Conservation (phyloP, 371 early-diverging fungal genomes). For the Actinomortierella ambigua region DNA sequence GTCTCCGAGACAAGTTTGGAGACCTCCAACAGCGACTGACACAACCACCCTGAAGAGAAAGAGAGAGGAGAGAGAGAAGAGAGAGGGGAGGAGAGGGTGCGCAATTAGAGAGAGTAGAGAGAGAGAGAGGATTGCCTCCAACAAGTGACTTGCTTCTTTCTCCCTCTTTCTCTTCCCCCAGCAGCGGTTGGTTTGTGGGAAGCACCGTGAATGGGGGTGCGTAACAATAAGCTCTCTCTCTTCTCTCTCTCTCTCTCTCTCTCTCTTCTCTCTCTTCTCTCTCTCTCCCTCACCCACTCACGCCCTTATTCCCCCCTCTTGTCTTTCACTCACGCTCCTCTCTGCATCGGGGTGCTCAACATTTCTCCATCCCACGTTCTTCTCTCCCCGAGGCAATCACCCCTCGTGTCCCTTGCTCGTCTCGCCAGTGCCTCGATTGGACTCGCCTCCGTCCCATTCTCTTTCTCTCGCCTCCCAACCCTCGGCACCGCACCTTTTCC, state of each 20-base stretch:
- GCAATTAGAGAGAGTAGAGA: too few relatives aligned
- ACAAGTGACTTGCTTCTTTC: too few relatives aligned
- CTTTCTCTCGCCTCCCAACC: neutral
- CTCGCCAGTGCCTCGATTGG: neutral
- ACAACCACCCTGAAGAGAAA: too few relatives aligned
- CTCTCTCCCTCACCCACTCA: neutral
- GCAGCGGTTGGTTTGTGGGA: too few relatives aligned
- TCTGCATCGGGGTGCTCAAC: too few relatives aligned
- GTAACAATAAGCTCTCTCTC: conserved; percentile 2
- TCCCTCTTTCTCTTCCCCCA: too few relatives aligned
- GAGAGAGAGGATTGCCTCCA: too few relatives aligned
- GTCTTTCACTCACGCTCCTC: neutral
- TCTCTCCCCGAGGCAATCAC: neutral
- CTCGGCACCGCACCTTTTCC: neutral
- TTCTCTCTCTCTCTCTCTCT: neutral
- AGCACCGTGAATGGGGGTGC: too few relatives aligned
- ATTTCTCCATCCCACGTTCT: neutral
- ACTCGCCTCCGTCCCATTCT: neutral
- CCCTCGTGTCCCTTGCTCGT: neutral
- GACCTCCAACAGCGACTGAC: too few relatives aligned
- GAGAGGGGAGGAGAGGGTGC: too few relatives aligned
- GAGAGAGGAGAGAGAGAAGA: too few relatives aligned
- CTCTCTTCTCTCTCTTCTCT: neutral
- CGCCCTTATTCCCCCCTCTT: neutral
- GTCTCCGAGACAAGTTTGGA: too few relatives aligned